These are phyloP conservation scores for Paraphaeosphaeria minitans DNA, from an alignment of 2,329 filamentous ascomycete species.

Conservation along the genomic window DNA sequence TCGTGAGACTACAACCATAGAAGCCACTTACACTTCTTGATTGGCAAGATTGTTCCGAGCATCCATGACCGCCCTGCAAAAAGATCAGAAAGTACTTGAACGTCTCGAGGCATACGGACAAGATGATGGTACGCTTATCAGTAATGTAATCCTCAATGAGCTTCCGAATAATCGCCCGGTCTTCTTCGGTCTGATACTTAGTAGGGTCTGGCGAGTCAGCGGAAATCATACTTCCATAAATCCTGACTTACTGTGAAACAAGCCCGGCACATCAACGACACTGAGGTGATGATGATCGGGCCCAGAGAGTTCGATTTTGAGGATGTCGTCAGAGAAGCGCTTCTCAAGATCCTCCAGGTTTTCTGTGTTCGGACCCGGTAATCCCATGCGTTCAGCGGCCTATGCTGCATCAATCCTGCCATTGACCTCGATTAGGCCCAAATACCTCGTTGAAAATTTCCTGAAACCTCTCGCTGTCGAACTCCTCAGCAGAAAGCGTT, in stretches of 20 bases:
- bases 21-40: slow-evolving; percentile 15
- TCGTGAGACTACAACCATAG: neutral
- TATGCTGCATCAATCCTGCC: neutral
- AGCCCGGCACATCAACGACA: slow-evolving; percentile 51
- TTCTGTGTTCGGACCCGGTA: slow-evolving; percentile 14
- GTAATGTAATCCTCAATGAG: slow-evolving; percentile 15
- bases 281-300: slow-evolving; percentile 48
- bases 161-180: slow-evolving; percentile 15
- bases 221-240: neutral
- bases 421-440: neutral
- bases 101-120: neutral
- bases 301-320: slow-evolving; percentile 49
- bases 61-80: slow-evolving; percentile 16
- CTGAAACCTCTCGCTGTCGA: slow-evolving; percentile 12
- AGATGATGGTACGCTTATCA: slow-evolving; percentile 16
- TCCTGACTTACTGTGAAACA: slow-evolving; percentile 36
- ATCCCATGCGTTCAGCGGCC: slow-evolving; percentile 16
- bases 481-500: slow-evolving; percentile 8
- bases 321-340: slow-evolving; percentile 33
- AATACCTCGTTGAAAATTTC: slow-evolving; percentile 13
- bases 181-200: slow-evolving; percentile 18
- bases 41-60: slow-evolving; percentile 19
- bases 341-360: slow-evolving; percentile 16
- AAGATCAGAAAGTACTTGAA: slow-evolving; percentile 1
- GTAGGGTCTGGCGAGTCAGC: slow-evolving; percentile 12